Percentiles rank a stretch among this genome's conserved stretches.
Evolutionary conservation across 2,329 filamentous ascomycete species (phyloP).

Genomic region (Chalara sp.): DNA sequence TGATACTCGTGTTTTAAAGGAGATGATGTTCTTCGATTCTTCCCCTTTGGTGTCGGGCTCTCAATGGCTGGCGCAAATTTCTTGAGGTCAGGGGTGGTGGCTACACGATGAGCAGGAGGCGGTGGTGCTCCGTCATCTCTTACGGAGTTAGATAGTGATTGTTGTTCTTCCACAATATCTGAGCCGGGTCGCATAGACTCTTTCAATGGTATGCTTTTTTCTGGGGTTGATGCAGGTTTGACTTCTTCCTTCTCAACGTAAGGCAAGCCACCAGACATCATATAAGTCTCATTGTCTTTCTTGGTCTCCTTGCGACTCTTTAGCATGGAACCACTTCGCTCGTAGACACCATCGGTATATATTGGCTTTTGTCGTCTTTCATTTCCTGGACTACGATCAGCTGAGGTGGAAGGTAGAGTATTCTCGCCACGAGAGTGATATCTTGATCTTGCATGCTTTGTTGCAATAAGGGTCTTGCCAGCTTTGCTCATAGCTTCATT

Average conservation of each 20-base stretch:
- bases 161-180: constrained; percentile 5
- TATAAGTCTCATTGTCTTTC: no score
- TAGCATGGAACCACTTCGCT: no score
- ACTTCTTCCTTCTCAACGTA: constrained; percentile 10
- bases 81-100: constrained; percentile 40
- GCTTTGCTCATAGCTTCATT: constrained; percentile 17
- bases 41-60: constrained; percentile 16
- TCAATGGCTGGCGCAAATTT: constrained; percentile 17
- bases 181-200: constrained; percentile 15
- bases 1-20: constrained; percentile 96
- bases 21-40: constrained; percentile 73
- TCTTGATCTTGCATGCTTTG: constrained; percentile 12
- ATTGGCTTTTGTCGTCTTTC: no score
- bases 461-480: constrained; percentile 1
- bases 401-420: background rate
- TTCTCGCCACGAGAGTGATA: constrained; percentile 10
- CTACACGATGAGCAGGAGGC: constrained; percentile 23
- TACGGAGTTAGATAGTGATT: background rate
- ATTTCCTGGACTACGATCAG: no score
- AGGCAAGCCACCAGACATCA: constrained; percentile 2
- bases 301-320: no score
- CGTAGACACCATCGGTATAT: no score
- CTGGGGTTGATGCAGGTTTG: constrained; percentile 8
- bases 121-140: constrained; percentile 13
- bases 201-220: constrained; percentile 9